These are phyloP conservation scores for Papiliotrema flavescens DNA, from an alignment of 1,284 basidiomycete species.

Conservation along the genomic window DNA sequence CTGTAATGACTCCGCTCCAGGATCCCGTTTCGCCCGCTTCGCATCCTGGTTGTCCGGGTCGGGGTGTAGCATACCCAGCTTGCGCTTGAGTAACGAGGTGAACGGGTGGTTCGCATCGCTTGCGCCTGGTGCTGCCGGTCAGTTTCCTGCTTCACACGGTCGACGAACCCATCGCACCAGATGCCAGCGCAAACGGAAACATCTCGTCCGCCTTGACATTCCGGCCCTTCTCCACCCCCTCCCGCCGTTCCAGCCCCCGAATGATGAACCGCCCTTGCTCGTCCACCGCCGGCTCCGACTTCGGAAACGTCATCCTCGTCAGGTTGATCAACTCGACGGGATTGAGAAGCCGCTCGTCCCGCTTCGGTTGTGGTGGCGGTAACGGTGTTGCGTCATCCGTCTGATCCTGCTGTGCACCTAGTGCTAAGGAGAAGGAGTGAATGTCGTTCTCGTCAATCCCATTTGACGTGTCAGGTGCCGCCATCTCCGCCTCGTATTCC, in stretches of 20 bases:
- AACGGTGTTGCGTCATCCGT: not conserved
- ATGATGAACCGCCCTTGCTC: constrained; percentile 38
- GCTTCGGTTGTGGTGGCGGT: not conserved
- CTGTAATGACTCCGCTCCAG: constrained; percentile 1
- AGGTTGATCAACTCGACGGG: constrained; percentile 42
- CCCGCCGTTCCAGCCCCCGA: constrained; percentile 33
- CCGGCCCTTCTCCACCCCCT: constrained; percentile 29
- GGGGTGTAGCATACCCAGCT: constrained; percentile 23
- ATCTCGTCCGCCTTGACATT: constrained; percentile 25
- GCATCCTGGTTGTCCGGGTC: constrained; percentile 8
- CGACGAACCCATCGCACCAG: constrained; percentile 6
- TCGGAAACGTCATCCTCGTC: constrained; percentile 41
- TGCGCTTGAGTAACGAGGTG: constrained; percentile 31
- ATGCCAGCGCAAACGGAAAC: constrained; percentile 40
- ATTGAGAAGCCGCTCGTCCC: constrained; percentile 32
- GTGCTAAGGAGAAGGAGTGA: not conserved
- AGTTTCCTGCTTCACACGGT: not conserved
- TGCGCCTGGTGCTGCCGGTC: constrained; percentile 13
- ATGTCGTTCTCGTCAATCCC: constrained; percentile 18
- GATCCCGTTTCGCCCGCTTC: not conserved
- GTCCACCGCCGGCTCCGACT: constrained; percentile 35
- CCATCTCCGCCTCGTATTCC: constrained; percentile 14
- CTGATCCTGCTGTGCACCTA: not conserved
- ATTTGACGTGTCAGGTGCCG: not conserved
- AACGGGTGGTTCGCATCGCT: constrained; percentile 29